These are phyloP conservation scores for Fraxinus albicans DNA, from an alignment of 305 asterid genomes.

Conservation along the genomic window DNA sequence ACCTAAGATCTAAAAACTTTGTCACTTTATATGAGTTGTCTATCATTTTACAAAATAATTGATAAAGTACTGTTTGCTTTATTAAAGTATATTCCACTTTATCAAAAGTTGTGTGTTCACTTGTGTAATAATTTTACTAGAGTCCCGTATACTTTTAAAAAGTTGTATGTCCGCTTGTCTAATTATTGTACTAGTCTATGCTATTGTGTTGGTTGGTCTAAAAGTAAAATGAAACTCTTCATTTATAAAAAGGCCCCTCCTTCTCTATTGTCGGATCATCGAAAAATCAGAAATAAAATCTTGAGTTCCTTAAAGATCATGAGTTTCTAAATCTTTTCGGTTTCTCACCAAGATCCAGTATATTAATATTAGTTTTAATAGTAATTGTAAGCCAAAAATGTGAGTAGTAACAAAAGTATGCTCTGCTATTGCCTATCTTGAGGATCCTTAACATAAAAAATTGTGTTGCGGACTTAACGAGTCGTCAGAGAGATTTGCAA, in stretches of 20 bases:
- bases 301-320: neutral
- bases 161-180: neutral
- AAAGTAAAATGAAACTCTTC: no score
- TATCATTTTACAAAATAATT: neutral
- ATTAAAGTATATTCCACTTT: neutral
- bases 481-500: no score
- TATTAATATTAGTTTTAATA: no score
- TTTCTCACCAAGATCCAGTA: no score
- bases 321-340: neutral
- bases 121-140: neutral
- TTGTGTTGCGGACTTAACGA: no score
- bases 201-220: neutral
- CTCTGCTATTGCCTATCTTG: no score
- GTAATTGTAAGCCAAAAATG: no score
- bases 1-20: no score
- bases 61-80: neutral
- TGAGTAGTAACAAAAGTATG: no score
- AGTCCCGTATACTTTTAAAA: neutral
- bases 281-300: no score
- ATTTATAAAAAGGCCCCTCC: neutral
- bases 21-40: neutral
- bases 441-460: no score
- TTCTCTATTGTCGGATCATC: neutral
- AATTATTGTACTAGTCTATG: neutral
- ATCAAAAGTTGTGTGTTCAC: neutral